These are phyloP conservation scores for Talinum fruticosum DNA, from an alignment of 148 eudicot genomes.

Conservation along the genomic window DNA sequence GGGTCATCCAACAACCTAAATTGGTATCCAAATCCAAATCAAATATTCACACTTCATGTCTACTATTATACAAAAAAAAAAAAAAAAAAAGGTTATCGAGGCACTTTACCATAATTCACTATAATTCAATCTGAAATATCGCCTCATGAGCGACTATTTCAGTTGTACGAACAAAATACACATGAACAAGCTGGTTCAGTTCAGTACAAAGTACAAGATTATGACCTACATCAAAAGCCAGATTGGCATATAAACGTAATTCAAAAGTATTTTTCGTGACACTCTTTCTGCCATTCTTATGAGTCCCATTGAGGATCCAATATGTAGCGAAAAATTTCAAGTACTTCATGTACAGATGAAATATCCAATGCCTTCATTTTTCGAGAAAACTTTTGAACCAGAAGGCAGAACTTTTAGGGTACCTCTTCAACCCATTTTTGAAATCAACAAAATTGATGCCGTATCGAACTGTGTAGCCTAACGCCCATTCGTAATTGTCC, in stretches of 20 bases:
- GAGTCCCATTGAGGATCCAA: not conserved
- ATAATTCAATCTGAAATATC: too few species aligned
- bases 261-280: not conserved
- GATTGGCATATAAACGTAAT: not conserved
- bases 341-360: not conserved
- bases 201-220: too few species aligned
- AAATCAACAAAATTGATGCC: conserved; percentile 37
- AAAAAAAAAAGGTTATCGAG: too few species aligned
- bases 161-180: too few species aligned
- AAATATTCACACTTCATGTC: too few species aligned
- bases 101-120: too few species aligned
- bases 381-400: conserved; percentile 32
- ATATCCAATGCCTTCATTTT: conserved; percentile 6
- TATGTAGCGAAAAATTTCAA: not conserved
- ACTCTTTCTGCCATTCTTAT: not conserved
- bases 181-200: too few species aligned
- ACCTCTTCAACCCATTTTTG: conserved; percentile 27
- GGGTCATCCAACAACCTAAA: too few species aligned
- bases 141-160: too few species aligned
- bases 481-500: conserved; percentile 36
- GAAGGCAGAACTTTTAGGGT: conserved; percentile 33
- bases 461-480: conserved; percentile 36
- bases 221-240: too few species aligned
- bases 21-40: too few species aligned
- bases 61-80: too few species aligned